These are phyloP conservation scores for Coccinonectria pachysandricola DNA, from an alignment of 2,329 filamentous ascomycete genomes.

Conservation along the genomic window DNA sequence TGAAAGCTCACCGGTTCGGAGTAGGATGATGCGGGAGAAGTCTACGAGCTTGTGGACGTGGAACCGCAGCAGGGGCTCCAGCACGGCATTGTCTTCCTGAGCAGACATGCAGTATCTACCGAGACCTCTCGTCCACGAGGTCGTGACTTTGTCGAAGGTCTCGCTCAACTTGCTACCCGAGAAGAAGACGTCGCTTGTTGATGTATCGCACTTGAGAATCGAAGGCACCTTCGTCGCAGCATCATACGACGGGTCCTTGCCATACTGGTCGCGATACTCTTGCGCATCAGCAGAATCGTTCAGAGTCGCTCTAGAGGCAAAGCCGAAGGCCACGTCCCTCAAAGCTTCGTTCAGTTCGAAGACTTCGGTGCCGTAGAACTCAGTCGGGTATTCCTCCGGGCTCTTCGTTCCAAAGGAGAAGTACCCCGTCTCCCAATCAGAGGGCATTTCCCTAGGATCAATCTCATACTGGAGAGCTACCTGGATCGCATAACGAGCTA, in stretches of 20 bases:
- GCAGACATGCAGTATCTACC: constrained; percentile 10
- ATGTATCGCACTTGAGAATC: constrained; percentile 5
- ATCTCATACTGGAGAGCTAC: constrained; percentile 9
- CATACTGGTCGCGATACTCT: constrained; percentile 6
- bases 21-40: constrained; percentile 8
- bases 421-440: constrained; percentile 6
- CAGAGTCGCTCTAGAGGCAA: constrained; percentile 3
- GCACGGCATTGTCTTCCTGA: constrained; percentile 8
- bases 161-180: constrained; percentile 4
- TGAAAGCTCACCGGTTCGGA: constrained; percentile 5
- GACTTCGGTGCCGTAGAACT: constrained; percentile 8
- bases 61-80: constrained; percentile 4
- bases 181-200: constrained; percentile 7
- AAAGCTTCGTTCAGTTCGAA: constrained; percentile 9
- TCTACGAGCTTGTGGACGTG: constrained; percentile 5
- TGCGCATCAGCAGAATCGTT: constrained; percentile 3
- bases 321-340: constrained; percentile 3
- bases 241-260: constrained; percentile 1
- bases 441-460: constrained; percentile 6
- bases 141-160: constrained; percentile 5
- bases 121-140: constrained; percentile 4
- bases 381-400: constrained; percentile 5
- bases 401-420: constrained; percentile 6
- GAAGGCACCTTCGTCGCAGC: constrained; percentile 3
- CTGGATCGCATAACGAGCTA: constrained; percentile 8